Base-by-base conservation (phyloP, 139 green algal species). In the Chlorella vulgaris region DNA sequence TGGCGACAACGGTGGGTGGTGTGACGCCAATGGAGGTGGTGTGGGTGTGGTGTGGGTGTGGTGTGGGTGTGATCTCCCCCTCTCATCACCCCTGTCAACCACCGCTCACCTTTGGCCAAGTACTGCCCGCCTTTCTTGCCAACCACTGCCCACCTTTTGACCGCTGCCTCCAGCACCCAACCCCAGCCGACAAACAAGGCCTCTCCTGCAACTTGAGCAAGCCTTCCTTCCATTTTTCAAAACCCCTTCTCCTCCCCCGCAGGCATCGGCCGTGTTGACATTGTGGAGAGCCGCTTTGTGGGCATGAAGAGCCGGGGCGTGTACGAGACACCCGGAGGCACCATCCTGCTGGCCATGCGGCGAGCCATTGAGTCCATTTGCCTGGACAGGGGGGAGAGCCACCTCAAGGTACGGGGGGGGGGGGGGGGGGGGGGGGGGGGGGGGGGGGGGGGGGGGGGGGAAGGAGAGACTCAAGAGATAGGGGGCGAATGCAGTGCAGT, bases 251-350 rank as follows among this genome's bases (percentile, higher is more conserved):
- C 58, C 10, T 29, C 7, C 62, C n/a, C 62, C 6, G 19, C 65
- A 93, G 92, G 93, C 81, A 93, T 97, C 60, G 93, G 93, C 2
- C 88, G 97, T 38, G 85, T 96, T 24, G 97, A 99, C 90, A 97
- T 99, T 60, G 97, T 99, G 33, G 97, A 99, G 94, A 94, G 84
- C 22, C 91, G 97, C n/a, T 99, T 98, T 81, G 96, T 99, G 67
- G 96, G 96, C 77, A 98, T 98, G 95, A 96, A 97, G 89, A 92
- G 84, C 24, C 86, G 94, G 36, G 96, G 96, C 53, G 97, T 99
- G 88, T 99, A 99, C 83, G 97, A 99, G 90, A 99, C 97, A 0
- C 97, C 97, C 24, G 97, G 97, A 36, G 97, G 97, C 76, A 99
- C 97, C 69, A 89, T 99, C 51, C 87, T 99, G 68, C 83, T 98